Evolutionary conservation across 2,329 filamentous ascomycete genomes (phyloP).

Genomic region (Sarocladium kiliense): DNA sequence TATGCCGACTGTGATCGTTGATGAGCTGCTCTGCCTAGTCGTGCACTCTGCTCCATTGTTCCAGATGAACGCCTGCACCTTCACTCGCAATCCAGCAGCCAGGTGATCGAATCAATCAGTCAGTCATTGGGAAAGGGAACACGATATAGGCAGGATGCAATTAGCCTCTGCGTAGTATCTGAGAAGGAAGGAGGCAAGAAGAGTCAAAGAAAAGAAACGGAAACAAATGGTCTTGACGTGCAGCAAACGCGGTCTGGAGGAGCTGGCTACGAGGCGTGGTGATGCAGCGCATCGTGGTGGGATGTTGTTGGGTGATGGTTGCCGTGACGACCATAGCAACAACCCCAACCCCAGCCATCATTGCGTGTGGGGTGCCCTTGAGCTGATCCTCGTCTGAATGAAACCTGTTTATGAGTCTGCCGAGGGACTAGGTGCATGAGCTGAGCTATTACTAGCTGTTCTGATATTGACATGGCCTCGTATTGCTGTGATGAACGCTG

Average conservation of each 20-base stretch:
- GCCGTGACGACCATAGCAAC: neutral
- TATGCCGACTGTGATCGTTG: slow-evolving; percentile 4
- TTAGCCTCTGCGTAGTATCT: no score
- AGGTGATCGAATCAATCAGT: neutral
- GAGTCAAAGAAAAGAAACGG: neutral
- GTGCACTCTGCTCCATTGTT: neutral
- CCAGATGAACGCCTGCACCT: neutral
- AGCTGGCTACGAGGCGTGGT: slow-evolving; percentile 1
- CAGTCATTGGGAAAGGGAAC: neutral
- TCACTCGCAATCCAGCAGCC: neutral
- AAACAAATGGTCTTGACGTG: neutral
- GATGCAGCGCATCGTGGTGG: neutral
- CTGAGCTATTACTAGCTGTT: neutral
- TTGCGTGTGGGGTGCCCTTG: neutral
- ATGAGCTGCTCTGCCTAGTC: neutral
- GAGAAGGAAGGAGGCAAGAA: neutral
- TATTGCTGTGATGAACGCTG: neutral
- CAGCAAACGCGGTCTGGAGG: neutral
- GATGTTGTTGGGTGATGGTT: slow-evolving; percentile 6
- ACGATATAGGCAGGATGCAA: neutral
- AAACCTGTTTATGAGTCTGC: neutral
- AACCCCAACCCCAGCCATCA: neutral
- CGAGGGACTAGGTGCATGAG: neutral
- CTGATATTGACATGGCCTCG: neutral
- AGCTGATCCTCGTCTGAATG: neutral